Evolutionary conservation across 169 alveolate genomes (phyloP).

Genomic region (Plasmodium cynomolgi): DNA sequence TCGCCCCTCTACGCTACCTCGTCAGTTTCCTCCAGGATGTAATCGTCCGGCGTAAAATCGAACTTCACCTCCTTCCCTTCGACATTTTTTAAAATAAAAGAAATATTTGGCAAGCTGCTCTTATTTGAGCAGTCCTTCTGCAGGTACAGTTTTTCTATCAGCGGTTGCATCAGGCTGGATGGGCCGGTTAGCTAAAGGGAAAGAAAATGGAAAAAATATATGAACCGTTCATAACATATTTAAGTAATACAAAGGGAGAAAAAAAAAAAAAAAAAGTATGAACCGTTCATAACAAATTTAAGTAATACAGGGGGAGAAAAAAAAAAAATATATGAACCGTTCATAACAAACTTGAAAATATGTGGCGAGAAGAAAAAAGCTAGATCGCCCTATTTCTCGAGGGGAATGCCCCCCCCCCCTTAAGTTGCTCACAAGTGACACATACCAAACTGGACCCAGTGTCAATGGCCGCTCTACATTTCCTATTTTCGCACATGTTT

Average conservation of each 20-base stretch:
- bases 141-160: constrained; percentile 81
- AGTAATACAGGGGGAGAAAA: not conserved
- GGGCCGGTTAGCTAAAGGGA: constrained; percentile 88
- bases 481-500: constrained; percentile 77
- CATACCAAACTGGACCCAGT: constrained; percentile 91
- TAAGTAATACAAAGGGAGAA: no score
- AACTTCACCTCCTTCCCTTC: constrained; percentile 77
- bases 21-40: constrained; percentile 76
- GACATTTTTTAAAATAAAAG: constrained; percentile 82
- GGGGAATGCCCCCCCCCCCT: not conserved
- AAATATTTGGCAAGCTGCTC: constrained; percentile 81
- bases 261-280: not conserved
- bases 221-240: not conserved
- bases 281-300: no score
- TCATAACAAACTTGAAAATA: not conserved
- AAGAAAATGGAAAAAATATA: not conserved
- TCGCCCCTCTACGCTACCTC: constrained; percentile 31
- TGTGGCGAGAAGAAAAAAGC: not conserved
- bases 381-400: not conserved
- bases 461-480: constrained; percentile 93
- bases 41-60: constrained; percentile 81
- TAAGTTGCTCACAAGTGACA: not conserved
- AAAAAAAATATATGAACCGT: not conserved
- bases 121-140: constrained; percentile 86
- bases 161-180: constrained; percentile 83